Percentiles rank a stretch among this genome's conserved stretches.
These are phyloP conservation scores for Cryptococcus deneoformans DNA, from an alignment of 1,284 basidiomycete genomes.

Conservation along the genomic window DNA sequence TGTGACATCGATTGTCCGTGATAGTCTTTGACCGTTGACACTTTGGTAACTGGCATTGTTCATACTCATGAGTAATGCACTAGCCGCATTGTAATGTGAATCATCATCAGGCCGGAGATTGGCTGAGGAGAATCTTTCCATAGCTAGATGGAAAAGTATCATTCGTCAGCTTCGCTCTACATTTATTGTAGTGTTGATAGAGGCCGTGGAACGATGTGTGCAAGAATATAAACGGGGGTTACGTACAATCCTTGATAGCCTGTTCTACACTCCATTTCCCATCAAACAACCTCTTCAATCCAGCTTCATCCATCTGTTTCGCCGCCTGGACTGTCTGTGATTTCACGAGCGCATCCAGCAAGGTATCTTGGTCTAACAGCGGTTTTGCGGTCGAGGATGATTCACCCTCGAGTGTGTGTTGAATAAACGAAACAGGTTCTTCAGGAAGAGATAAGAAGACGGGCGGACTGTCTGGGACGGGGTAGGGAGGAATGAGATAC, in stretches of 20 bases:
- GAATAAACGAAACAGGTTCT: conserved; percentile 34
- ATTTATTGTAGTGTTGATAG: neutral
- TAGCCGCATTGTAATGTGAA: conserved; percentile 71
- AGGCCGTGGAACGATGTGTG: neutral
- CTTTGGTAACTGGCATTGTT: conserved; percentile 81
- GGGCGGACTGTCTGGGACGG: conserved; percentile 9
- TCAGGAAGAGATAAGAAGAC: conserved; percentile 30
- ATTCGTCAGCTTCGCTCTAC: neutral
- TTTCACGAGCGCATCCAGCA: conserved; percentile 57
- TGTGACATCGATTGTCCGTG: conserved; percentile 71
- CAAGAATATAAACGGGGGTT: neutral
- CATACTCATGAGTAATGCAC: conserved; percentile 73
- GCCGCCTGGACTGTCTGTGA: conserved; percentile 60
- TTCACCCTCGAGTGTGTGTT: conserved; percentile 35
- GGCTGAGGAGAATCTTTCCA: conserved; percentile 61
- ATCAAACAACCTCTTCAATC: conserved; percentile 58
- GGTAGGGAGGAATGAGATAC: conserved; percentile 32
- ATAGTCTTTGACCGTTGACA: conserved; percentile 55
- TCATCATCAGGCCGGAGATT: conserved; percentile 60
- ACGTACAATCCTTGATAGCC: conserved; percentile 73
- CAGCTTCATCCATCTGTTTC: conserved; percentile 61
- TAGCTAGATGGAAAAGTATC: conserved; percentile 49
- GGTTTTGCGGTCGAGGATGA: conserved; percentile 28
- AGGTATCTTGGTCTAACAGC: conserved; percentile 57
- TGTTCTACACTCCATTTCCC: conserved; percentile 67